These are phyloP conservation scores for Candida silvicultrix DNA, from an alignment of 805 yeast species.

Conservation along the genomic window DNA sequence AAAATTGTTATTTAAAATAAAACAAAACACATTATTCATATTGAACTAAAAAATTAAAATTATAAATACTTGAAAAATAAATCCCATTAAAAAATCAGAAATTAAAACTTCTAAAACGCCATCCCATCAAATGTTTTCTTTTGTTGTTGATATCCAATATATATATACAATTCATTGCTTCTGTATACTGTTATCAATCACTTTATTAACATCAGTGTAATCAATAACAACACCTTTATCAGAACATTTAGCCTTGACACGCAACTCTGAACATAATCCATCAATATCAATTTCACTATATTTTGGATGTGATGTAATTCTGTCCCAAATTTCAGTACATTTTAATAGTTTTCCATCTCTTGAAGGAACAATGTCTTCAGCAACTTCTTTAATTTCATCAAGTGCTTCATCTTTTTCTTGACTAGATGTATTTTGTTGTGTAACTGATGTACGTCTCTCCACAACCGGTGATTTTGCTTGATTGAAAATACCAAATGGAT, in stretches of 20 bases:
- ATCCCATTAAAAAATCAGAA: too few relatives aligned
- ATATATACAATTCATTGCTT: not conserved
- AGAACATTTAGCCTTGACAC: constrained; percentile 90
- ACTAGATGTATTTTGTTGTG: not conserved
- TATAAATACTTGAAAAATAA: too few relatives aligned
- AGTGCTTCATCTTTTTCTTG: not conserved
- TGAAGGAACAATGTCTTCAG: constrained; percentile 57
- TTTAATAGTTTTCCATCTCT: constrained; percentile 53
- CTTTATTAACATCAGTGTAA: constrained; percentile 68
- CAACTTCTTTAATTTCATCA: constrained; percentile 1
- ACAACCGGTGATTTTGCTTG: constrained; percentile 8
- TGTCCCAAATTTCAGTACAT: constrained; percentile 95
- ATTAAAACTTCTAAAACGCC: too few relatives aligned
- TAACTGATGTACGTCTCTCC: constrained; percentile 1
- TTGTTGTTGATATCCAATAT: too few relatives aligned
- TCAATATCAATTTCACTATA: constrained; percentile 93
- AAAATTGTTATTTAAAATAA: too few relatives aligned
- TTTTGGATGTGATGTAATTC: constrained; percentile 89
- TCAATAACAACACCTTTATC: constrained; percentile 88
- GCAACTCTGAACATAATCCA: constrained; percentile 84
- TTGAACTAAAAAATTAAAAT: too few relatives aligned
- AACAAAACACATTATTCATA: too few relatives aligned
- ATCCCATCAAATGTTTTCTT: too few relatives aligned
- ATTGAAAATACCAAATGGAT: constrained; percentile 36
- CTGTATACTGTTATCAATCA: constrained; percentile 21